phyloP scores from a whole-genome alignment of 495 filamentous ascomycete species.

The Lasiosphaeris hirsuta region DNA sequence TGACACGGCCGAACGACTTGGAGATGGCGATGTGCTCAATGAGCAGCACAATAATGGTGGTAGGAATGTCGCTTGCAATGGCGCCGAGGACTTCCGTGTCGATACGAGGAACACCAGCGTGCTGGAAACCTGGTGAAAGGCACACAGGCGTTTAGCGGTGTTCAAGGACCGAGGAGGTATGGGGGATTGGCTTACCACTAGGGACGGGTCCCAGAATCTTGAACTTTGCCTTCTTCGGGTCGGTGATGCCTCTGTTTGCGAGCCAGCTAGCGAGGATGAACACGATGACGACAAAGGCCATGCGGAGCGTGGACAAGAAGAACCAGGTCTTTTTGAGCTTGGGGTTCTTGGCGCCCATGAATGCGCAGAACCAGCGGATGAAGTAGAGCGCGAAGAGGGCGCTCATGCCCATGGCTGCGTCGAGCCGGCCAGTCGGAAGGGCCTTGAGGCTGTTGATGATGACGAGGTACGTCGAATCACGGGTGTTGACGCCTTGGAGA shows the following conservation, averaged over 20 bases:
- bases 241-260: slow-evolving; percentile 29
- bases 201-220: slow-evolving; percentile 42
- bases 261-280: slow-evolving; percentile 43
- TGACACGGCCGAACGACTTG: slow-evolving; percentile 52
- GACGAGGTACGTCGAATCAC: slow-evolving; percentile 46
- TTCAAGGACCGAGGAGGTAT: neutral
- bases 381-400: slow-evolving; percentile 49
- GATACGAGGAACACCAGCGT: slow-evolving; percentile 35
- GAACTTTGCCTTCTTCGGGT: slow-evolving; percentile 34
- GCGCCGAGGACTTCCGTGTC: slow-evolving; percentile 31
- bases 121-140: slow-evolving; percentile 40
- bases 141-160: neutral
- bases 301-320: slow-evolving; percentile 44
- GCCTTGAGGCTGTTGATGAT: slow-evolving; percentile 53
- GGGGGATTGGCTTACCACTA: slow-evolving; percentile 32
- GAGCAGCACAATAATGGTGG: slow-evolving; percentile 46
- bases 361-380: slow-evolving; percentile 43
- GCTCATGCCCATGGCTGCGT: slow-evolving; percentile 51
- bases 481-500: slow-evolving; percentile 45
- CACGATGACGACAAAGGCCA: slow-evolving; percentile 43
- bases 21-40: slow-evolving; percentile 56
- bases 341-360: slow-evolving; percentile 41
- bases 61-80: slow-evolving; percentile 34
- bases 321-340: slow-evolving; percentile 38
- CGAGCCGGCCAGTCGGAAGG: slow-evolving; percentile 42